Conservation (phyloP, 371 early-diverging fungal species). For the Sporodiniella umbellata region DNA sequence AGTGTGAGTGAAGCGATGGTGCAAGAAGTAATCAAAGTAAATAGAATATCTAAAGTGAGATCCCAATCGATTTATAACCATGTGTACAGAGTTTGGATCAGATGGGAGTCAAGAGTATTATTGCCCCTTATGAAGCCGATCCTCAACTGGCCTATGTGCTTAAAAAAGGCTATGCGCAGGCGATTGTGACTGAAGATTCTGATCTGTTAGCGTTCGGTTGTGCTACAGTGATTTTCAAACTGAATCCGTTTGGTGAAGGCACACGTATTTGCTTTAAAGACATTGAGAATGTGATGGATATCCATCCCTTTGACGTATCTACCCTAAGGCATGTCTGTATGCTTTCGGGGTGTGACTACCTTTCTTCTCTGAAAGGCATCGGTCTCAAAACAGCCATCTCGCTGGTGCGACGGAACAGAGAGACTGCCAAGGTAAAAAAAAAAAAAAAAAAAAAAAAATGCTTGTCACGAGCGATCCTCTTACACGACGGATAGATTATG, state of each 20-base stretch:
- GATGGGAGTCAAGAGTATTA: conserved; percentile 72
- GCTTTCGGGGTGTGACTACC: conserved; percentile 95
- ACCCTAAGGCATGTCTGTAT: conserved; percentile 68
- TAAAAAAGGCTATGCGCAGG: conserved; percentile 67
- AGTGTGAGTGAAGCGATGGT: conserved; percentile 83
- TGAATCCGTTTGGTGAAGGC: conserved; percentile 72
- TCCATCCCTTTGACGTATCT: not conserved
- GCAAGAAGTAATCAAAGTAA: conserved; percentile 51
- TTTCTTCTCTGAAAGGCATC: conserved; percentile 78
- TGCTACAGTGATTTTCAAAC: conserved; percentile 68
- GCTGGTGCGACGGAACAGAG: conserved; percentile 45
- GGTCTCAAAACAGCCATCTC: conserved; percentile 83
- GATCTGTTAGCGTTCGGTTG: conserved; percentile 97
- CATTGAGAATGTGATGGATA: not conserved
- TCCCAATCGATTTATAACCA: not conserved
- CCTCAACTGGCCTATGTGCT: conserved; percentile 93
- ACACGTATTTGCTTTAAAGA: conserved; percentile 45
- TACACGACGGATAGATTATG: not conserved
- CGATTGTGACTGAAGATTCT: conserved; percentile 96
- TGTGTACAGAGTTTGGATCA: conserved; percentile 54
- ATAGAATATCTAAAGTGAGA: not conserved
- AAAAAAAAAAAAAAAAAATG: not conserved
- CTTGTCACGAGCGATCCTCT: not conserved
- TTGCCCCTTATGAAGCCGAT: conserved; percentile 99
- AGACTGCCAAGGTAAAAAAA: conserved; percentile 33